These are phyloP conservation scores for Apiospora malaysiana DNA, from an alignment of 2,329 filamentous ascomycete species.

Conservation along the genomic window DNA sequence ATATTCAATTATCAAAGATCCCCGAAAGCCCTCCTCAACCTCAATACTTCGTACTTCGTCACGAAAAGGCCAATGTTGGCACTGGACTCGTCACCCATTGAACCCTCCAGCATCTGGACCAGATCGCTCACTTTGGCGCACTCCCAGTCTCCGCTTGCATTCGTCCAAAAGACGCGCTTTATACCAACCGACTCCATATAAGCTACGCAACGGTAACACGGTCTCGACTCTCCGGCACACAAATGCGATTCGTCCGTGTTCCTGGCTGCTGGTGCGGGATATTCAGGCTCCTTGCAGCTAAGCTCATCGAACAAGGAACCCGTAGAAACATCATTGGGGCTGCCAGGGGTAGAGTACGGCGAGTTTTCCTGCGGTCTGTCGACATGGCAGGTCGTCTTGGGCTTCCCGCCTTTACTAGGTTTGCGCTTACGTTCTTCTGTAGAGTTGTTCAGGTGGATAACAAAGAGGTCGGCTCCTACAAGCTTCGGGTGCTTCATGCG, in stretches of 20 bases:
- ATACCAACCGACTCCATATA: conserved; percentile 59
- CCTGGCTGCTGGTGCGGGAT: neutral
- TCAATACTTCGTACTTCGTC: conserved; percentile 58
- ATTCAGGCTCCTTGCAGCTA: conserved; percentile 28
- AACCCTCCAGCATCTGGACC: conserved; percentile 50
- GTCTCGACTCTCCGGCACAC: conserved; percentile 46
- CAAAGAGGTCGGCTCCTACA: conserved; percentile 57
- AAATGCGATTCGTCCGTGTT: neutral
- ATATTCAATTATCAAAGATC: neutral
- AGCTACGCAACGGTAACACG: conserved; percentile 57
- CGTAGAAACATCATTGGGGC: conserved; percentile 22
- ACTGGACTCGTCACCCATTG: conserved; percentile 29
- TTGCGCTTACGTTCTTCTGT: neutral
- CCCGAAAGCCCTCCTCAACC: conserved; percentile 41
- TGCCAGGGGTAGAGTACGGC: neutral
- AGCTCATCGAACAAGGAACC: conserved; percentile 57
- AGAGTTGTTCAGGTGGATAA: conserved; percentile 47
- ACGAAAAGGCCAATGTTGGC: conserved; percentile 49
- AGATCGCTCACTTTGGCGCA: conserved; percentile 54
- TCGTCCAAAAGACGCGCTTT: conserved; percentile 60
- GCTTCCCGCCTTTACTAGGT: neutral
- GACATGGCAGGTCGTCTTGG: neutral
- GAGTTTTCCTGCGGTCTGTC: neutral
- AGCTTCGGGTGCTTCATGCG: conserved; percentile 53
- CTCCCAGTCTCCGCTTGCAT: conserved; percentile 53